Evolutionary conservation across 176 grass and related monocot species (phyloP), one percentile per base, ranked within the genome.

Genomic region (Luzula sylvatica): DNA sequence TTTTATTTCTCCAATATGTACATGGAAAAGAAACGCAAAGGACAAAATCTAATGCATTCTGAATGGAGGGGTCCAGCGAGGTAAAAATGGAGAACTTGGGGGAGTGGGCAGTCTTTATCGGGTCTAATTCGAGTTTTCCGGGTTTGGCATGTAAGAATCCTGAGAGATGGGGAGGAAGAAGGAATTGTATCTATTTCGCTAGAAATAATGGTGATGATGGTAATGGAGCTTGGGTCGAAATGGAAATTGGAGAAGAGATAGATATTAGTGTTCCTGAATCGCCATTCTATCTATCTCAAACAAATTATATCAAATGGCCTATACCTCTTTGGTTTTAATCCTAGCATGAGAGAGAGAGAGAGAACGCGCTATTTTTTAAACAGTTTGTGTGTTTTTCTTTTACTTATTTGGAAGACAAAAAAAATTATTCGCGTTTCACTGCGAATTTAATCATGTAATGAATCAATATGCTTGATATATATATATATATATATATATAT

Each of bases 161-260:
- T 12, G 59, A 64, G 41, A 64, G 42, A 48, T 64, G 59, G 59
- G 59, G 59, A 49, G 59, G 59, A 17, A 64, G 24, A 64, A 64
- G 15, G 3, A 48, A 64, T 49, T 47, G 16, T 49, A 44, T 64
- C 29, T 64, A 64, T 40, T 64, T 49, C 47, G 26, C 24, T 11
- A 64, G 2, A 30, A 26, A 0, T n/a, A 32, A 48, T 46, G 24
- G 0, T 18, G 8, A 64, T 20, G 23, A 5, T 8, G 17, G 11
- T 21, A 8, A 47, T 29, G 7, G 5, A 5, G 23, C 58, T 46
- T 62, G 42, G 42, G 3, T 7, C 8, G 58, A 45, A 11, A 29
- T 62, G 6, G 12, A 62, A 26, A 26, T 62, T n/a, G 42, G 42
- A 16, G 58, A 62, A 17, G 59, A 32, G 41, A 46, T 49, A 29